Base-by-base conservation (phyloP, 2,329 filamentous ascomycete genomes). In the Dothiorella sarmentorum region DNA sequence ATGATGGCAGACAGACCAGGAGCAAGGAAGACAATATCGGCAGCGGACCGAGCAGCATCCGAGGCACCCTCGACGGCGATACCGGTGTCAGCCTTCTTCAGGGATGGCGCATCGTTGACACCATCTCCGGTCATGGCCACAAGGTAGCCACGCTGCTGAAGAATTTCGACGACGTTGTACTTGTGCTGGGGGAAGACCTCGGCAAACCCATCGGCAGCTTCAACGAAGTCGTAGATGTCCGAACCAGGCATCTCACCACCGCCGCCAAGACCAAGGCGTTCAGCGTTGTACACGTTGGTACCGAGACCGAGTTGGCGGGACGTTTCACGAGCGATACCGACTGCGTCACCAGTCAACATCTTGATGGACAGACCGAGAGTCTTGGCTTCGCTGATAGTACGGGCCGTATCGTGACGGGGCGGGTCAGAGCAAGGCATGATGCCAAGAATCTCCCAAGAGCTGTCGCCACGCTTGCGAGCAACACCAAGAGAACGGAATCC, bases 51-150 rank as follows among this genome's bases (percentile, higher is more conserved):
- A 69, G 91, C 91, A 72, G 91, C 91, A 73, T 96, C 91, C 26
- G 90, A 94, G 62, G 91, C 86, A 79, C 91, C 91, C 79, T 96
- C 90, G 69, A 96, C 91, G 64, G 91, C 91, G 78, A 96, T 96
- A 82, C 91, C 91, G 69, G 90, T 95, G 78, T 96, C 90, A n/a
- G 91, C 91, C 81, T 92, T 95, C 81, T 96, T 95, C 71, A 96
- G 81, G 27, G 90, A 95, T 63, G 91, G 90, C 64, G 91, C 91
- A 76, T 96, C 91, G 78, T 96, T 96, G 78, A 96, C 91, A 83
- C 91, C 91, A 67, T 96, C 91, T 82, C 91, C 91, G 76, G 91
- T 96, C 91, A 96, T 96, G 73, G 91, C 91, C 77, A 95, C 91
- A 38, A 96, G 85, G 77, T 95, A 92, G 65, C 91, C 91, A 85